Base-by-base conservation (phyloP, 495 filamentous ascomycete genomes). In the Gamarada debralockiae region DNA sequence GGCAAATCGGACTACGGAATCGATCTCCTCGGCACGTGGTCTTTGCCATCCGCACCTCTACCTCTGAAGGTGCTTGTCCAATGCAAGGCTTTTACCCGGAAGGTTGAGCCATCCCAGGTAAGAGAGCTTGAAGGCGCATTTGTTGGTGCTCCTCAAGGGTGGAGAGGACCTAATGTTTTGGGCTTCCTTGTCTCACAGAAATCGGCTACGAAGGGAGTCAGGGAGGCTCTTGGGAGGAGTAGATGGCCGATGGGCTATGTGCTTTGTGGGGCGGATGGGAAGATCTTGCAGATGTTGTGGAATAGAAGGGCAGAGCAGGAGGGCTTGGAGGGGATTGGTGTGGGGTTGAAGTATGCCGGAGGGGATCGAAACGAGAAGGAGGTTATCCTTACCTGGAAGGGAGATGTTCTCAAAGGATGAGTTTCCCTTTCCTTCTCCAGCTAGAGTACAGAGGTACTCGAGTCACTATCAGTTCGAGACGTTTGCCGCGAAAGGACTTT, bases 91-190 rank as follows among this genome's bases (percentile, higher is more conserved):
- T 53, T 75, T 17, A 73, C 72, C 52, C 61, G 71, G 20, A 79
- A 73, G 52, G 61, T 80, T 3, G 74, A 78, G 0, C 91, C 91
- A 21, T 74, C 79, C 31, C 69, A 84, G 40, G 74, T 95, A 13
- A 81, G 93, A 18, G 93, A 97, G 72, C 76, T 97, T 0, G 90
- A 96, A 63, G 93, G 92, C 12, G 79, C 88, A 0, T 83, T 92
- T 57, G 74, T 74, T 2, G 80, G 80, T 15, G 84, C 86, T 31
- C 89, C 87, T 24, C 71, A 75, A 0, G 83, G 82, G 2, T 93
- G 83, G 83, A 71, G 81, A 43, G 76, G 75, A 8, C 60, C 66
- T 8, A 72, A 76, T 14, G 79, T 84, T 9, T 59, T 90, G 21
- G 91, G 80, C 0, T 56, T 93, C 10, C 63, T 95, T 54, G 80